Percentiles rank a stretch among this genome's conserved stretches.
phyloP scores from a whole-genome alignment of 2,329 filamentous ascomycete genomes.

The Hypoxylon sp. region DNA sequence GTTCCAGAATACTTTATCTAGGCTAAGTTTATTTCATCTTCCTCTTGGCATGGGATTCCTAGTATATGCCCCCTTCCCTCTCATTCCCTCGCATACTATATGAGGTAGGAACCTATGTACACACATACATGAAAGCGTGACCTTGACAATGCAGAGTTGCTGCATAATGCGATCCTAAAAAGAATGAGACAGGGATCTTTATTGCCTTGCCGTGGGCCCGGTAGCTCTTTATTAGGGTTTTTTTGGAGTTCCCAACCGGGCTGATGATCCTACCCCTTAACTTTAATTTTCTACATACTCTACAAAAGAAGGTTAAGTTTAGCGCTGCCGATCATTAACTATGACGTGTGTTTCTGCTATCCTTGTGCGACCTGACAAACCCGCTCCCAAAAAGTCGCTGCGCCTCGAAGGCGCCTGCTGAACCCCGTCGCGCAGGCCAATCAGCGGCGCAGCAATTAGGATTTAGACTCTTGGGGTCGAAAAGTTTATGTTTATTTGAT shows the following conservation, averaged over 20 bases:
- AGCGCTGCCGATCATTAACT: constrained; percentile 31
- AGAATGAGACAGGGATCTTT: background rate
- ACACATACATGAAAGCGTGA: background rate
- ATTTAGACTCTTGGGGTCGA: constrained; percentile 9
- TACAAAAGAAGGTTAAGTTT: constrained; percentile 31
- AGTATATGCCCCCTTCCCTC: constrained; percentile 1
- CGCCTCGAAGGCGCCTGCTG: background rate
- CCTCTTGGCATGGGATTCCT: constrained; percentile 3
- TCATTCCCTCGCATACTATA: no score
- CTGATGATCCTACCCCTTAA: constrained; percentile 32
- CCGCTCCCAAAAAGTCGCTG: background rate
- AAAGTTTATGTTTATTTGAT: constrained; percentile 16
- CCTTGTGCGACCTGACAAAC: constrained; percentile 19
- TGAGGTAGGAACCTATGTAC: no score
- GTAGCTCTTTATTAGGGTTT: constrained; percentile 13
- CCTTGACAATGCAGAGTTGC: constrained; percentile 2
- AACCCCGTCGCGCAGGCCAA: constrained; percentile 15
- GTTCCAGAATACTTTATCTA: constrained; percentile 40
- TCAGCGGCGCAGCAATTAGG: constrained; percentile 9
- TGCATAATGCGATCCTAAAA: constrained; percentile 4
- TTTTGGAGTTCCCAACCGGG: constrained; percentile 12
- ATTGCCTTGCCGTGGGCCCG: constrained; percentile 19
- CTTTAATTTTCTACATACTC: constrained; percentile 26
- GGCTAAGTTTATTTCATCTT: constrained; percentile 32
- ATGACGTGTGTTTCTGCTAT: constrained; percentile 28